Conservation (phyloP, 345 rosid genomes). For the Syzygium grande region DNA sequence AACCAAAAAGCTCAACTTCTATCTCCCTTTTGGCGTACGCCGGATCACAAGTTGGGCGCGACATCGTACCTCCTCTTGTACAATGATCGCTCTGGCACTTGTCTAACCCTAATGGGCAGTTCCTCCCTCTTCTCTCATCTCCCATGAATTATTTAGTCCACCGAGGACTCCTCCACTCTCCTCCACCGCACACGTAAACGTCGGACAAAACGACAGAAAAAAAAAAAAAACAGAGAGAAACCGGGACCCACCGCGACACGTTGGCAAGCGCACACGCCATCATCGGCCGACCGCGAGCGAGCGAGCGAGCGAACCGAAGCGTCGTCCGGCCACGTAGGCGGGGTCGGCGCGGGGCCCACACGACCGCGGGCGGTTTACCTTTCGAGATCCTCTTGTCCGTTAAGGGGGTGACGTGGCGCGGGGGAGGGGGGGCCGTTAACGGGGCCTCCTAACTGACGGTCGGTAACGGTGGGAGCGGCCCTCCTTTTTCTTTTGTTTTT, state of each 20-base stretch:
- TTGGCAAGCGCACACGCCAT: background rate
- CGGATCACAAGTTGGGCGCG: background rate
- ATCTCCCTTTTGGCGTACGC: background rate
- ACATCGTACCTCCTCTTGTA: background rate
- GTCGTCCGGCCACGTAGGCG: background rate
- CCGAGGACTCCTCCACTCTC: background rate
- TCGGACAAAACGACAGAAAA: background rate
- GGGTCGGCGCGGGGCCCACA: background rate
- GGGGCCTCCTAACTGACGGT: constrained; percentile 16
- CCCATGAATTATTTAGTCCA: background rate
- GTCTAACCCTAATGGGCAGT: background rate
- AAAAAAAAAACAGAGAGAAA: background rate
- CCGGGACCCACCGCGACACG: background rate
- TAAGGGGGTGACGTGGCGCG: constrained; percentile 6
- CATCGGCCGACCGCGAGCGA: too few species aligned
- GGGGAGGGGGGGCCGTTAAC: constrained; percentile 1
- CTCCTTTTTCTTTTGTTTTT: too few species aligned
- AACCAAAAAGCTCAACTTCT: too few species aligned
- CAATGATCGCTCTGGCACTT: background rate
- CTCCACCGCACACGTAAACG: background rate
- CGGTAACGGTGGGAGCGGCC: background rate
- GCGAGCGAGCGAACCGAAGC: background rate
- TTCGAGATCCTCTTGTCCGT: constrained; percentile 9
- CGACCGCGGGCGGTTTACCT: background rate
- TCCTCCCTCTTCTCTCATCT: background rate